These are phyloP conservation scores for Claviceps digitariae DNA, from an alignment of 2,329 filamentous ascomycete genomes.

Conservation along the genomic window DNA sequence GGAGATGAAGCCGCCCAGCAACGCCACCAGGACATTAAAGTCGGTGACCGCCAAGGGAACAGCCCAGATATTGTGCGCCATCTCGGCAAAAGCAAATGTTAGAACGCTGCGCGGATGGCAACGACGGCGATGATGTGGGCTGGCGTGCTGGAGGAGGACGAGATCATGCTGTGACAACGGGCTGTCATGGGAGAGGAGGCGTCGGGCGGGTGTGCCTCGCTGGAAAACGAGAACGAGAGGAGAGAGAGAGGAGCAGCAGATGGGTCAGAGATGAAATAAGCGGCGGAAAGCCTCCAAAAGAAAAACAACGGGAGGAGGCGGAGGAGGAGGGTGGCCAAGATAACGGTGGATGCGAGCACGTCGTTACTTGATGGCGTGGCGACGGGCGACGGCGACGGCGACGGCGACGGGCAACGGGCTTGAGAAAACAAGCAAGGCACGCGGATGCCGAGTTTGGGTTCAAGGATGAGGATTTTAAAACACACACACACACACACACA, in stretches of 20 bases:
- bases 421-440: no score
- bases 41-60: constrained; percentile 47
- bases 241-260: neutral
- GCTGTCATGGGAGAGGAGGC: neutral
- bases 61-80: constrained; percentile 17
- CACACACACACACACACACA: no score
- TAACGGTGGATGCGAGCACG: neutral
- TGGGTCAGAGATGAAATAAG: no score
- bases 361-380: neutral
- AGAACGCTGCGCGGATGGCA: constrained; percentile 6
- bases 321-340: neutral
- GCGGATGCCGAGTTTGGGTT: neutral
- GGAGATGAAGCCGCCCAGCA: constrained; percentile 76
- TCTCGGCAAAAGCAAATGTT: constrained; percentile 10
- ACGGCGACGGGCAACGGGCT: no score
- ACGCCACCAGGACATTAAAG: constrained; percentile 74
- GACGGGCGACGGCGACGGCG: no score
- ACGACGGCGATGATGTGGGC: neutral
- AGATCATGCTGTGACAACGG: constrained; percentile 4
- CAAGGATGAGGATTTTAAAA: no score
- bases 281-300: no score
- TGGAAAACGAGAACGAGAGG: no score
- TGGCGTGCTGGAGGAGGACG: constrained; percentile 1
- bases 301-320: no score
- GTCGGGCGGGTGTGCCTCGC: no score